A percentile compares a stretch with the other conserved stretches of the same genome.
Conservation (phyloP, 352 stramenopile genomes). For the Globisporangium paddicum region DNA sequence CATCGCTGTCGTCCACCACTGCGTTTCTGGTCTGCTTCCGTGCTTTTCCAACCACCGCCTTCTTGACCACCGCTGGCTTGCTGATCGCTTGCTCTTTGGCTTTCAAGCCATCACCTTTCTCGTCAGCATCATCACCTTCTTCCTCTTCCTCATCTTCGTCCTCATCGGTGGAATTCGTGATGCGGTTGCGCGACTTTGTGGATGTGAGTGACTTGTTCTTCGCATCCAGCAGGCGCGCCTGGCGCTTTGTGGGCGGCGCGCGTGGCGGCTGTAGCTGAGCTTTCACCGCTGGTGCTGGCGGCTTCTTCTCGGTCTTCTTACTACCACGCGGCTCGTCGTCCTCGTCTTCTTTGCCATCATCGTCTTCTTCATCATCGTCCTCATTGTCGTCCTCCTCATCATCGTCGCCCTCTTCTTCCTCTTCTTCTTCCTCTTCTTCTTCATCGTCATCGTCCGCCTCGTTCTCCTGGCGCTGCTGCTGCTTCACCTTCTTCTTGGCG, state of each 20-base stretch:
- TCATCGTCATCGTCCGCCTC: slow-evolving; percentile 33
- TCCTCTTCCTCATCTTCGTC: slow-evolving; percentile 22
- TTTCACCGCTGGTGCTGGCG: slow-evolving; percentile 3
- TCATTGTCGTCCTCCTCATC: slow-evolving; percentile 14
- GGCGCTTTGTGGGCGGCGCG: slow-evolving; percentile 20
- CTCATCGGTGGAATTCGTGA: slow-evolving; percentile 4
- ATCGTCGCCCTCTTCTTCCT: slow-evolving; percentile 16
- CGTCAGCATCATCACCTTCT: slow-evolving; percentile 13
- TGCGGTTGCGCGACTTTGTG: slow-evolving; percentile 17
- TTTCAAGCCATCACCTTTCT: slow-evolving; percentile 8
- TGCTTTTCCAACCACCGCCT: neutral
- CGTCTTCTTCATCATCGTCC: slow-evolving; percentile 22
- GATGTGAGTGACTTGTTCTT: slow-evolving; percentile 10
- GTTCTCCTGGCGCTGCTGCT: slow-evolving; percentile 20
- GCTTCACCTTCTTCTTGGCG: slow-evolving; percentile 23
- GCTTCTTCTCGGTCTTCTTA: slow-evolving; percentile 29
- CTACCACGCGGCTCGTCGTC: slow-evolving; percentile 18
- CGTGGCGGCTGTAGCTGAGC: slow-evolving; percentile 17
- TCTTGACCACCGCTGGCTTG: neutral
- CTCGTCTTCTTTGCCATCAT: slow-evolving; percentile 16
- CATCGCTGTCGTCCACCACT: slow-evolving; percentile 15
- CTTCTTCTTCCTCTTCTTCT: slow-evolving; percentile 19
- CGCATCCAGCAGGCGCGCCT: slow-evolving; percentile 11
- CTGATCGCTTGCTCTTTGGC: slow-evolving; percentile 3
- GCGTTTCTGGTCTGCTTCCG: slow-evolving; percentile 7